Base-by-base conservation (phyloP, 139 green algal species). In the Tetradesmus lagerheimii region DNA sequence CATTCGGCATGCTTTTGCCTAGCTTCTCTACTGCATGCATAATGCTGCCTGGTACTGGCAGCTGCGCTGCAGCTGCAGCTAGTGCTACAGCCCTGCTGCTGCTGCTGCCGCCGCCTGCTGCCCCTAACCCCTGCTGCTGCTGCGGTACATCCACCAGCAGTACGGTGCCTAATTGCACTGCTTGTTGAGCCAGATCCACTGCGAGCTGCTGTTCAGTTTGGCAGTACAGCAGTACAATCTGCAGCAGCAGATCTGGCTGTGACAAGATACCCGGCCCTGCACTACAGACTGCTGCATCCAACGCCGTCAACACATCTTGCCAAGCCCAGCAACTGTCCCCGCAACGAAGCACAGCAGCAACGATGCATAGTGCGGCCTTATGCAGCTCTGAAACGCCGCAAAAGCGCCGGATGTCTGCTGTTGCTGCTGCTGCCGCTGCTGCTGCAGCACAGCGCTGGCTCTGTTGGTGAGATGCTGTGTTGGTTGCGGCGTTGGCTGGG, bases 381-480 rank as follows among this genome's bases (percentile, higher is more conserved):
- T 90, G 86, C 20, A 77, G 35, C 11, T 90, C 86, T 34, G 86
- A 38, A 0, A 90, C 31, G 8, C 86, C 86, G 38, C 75, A 64
- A 34, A 90, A 90, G 4, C 86, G 45, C 74, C 86, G 45, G n/a
- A 90, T 90, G 41, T 75, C 86, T 62, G 85, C 67, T 35, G 43
- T 35, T 77, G 81, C 53, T 53, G 81, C 83, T 20, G 64, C 83
- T 88, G 83, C 83, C 64, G 83, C 83, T 43, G 83, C 71, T 71
- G 80, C 71, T 77, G 38, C 53, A 35, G 50, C 64, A 6, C 27
- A 34, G 34, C 5, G 25, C 16, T 9, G 62, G 38, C 57, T 62
- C 29, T 74, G 86, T 29, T 27, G 75, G 50, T 57, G 71, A 12
- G 80, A 18, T 87, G 81, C 53, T 53, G 81, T 37, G 47, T 14